Evolutionary conservation across 305 asterid genomes (phyloP), one percentile per base, ranked within the genome.

Genomic region (Plantago rigida): DNA sequence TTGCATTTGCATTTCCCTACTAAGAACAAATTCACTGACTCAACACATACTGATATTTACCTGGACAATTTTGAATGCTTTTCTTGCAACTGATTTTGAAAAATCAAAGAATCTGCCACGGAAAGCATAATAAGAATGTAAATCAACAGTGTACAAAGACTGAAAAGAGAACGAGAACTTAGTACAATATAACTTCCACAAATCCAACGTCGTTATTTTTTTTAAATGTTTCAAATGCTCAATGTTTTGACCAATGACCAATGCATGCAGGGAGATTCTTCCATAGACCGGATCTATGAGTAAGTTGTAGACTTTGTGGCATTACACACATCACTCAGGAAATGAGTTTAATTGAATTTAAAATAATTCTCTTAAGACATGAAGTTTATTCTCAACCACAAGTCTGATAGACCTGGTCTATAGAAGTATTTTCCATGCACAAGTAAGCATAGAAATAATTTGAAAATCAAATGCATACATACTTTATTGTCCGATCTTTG

Each of bases 401-500:
- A 22, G 26, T 22, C 26, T 22, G 2, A 22, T 22, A 22, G 26
- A 22, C 26, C 26, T 22, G 26, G 26, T 22, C 26, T 2, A 22
- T 22, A 22, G 26, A 22, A 22, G 26, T 22, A 22, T 22, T 22
- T 22, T 22, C 26, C 26, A 1, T 2, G 26, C 2, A 22, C 2
- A 36, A 7, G 42, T 56, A 51, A 56, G 69, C 31, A 66, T 52
- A 56, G n/a, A 69, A 50, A 59, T 58, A 46, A 51, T 60, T 49
- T 29, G 59, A 72, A 51, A 54, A 29, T 51, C 26, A 51, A 64
- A 36, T 28, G 44, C 52, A 45, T 50, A 17, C 83, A 56, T 84
- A 88, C 96, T 88, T 86, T 75, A 88, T 88, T 14, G 95, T 88
- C 87, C 73, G 94, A 63, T 88, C 96, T 74, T 88, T 88, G 71